phyloP scores from a whole-genome alignment of 805 yeast species.

The Saccharomycopsis amapae region DNA sequence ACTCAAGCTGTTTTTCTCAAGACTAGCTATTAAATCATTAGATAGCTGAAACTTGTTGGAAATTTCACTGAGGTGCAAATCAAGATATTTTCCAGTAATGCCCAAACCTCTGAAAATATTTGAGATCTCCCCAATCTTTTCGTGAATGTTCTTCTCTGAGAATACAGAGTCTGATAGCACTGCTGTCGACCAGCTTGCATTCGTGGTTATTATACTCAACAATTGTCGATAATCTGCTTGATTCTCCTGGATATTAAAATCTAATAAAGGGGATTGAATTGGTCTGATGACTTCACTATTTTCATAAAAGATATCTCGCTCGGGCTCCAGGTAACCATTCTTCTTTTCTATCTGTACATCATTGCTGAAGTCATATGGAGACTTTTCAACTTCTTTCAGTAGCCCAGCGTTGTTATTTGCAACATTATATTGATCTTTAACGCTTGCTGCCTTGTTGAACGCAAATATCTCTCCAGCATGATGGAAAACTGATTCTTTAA shows the following conservation, averaged over 20 bases:
- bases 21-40: slow-evolving; percentile 32
- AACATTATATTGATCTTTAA: not conserved
- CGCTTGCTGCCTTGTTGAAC: slow-evolving; percentile 8
- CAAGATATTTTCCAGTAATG: slow-evolving; percentile 43
- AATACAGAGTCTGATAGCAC: slow-evolving; percentile 35
- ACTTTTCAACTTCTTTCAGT: not conserved
- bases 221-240: slow-evolving; percentile 11
- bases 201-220: slow-evolving; percentile 21
- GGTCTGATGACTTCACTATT: slow-evolving; percentile 28
- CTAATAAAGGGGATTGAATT: slow-evolving; percentile 32
- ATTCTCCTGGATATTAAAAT: slow-evolving; percentile 23
- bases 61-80: slow-evolving; percentile 42
- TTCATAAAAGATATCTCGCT: not conserved
- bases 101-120: slow-evolving; percentile 40
- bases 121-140: slow-evolving; percentile 31
- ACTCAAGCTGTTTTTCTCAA: slow-evolving; percentile 37
- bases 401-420: not conserved
- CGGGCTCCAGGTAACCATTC: not conserved
- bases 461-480: slow-evolving; percentile 13
- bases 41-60: slow-evolving; percentile 38
- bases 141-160: slow-evolving; percentile 28
- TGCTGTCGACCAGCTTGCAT: slow-evolving; percentile 47
- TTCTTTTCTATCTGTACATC: not conserved
- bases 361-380: slow-evolving; percentile 10
- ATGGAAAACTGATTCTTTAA: slow-evolving; percentile 13